phyloP scores from a whole-genome alignment of 2,329 filamentous ascomycete species.

The Fusarium sp. region DNA sequence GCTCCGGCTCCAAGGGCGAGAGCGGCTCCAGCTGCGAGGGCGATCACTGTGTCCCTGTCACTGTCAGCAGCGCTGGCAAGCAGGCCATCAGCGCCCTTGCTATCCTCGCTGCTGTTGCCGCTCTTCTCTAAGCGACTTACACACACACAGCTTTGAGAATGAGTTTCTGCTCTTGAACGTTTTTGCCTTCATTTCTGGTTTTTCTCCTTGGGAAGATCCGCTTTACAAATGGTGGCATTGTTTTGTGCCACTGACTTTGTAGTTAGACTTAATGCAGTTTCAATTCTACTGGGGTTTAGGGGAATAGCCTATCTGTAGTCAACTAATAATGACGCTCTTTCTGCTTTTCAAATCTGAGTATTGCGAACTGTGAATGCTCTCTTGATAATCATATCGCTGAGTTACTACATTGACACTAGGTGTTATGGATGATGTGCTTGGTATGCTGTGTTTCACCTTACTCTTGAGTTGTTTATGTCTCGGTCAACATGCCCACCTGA shows the following conservation, averaged over 20 bases:
- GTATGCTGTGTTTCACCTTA: neutral
- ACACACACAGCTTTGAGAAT: neutral
- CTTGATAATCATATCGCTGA: neutral
- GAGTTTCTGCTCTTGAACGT: neutral
- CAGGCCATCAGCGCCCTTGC: conserved; percentile 34
- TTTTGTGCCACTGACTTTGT: conserved; percentile 21
- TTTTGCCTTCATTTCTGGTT: conserved; percentile 11
- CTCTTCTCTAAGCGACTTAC: conserved; percentile 22
- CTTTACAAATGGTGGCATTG: conserved; percentile 5
- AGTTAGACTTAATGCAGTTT: conserved; percentile 16
- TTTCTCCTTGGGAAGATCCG: conserved; percentile 12
- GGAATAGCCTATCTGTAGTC: conserved; percentile 17
- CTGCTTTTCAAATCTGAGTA: neutral
- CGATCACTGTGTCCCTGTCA: conserved; percentile 17
- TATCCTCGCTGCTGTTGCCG: conserved; percentile 27
- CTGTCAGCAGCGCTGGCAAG: conserved; percentile 29
- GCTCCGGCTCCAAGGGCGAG: neutral
- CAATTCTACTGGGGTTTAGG: conserved; percentile 17
- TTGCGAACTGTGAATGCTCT: neutral
- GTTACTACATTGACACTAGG: neutral
- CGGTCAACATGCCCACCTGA: neutral
- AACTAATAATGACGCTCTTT: conserved; percentile 10
- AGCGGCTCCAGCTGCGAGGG: neutral
- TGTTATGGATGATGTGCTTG: too few relatives aligned
- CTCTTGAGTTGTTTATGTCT: neutral